These are phyloP conservation scores for Microbotryomycetes sp. DNA, from an alignment of 1,284 basidiomycete genomes.

Conservation along the genomic window DNA sequence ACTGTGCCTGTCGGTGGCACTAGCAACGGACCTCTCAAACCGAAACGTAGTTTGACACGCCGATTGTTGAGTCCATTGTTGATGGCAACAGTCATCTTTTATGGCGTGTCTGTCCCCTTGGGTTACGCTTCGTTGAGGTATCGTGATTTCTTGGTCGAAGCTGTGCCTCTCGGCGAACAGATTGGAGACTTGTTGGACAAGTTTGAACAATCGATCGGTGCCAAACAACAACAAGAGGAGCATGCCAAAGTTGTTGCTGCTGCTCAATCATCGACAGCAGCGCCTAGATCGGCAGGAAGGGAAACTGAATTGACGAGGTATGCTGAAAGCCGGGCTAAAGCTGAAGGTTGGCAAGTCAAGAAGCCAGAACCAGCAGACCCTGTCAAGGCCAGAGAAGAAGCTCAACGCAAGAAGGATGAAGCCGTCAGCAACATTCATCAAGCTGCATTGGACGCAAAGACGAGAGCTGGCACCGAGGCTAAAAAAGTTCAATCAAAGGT, in stretches of 20 bases:
- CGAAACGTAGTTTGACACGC: slow-evolving; percentile 33
- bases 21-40: not conserved
- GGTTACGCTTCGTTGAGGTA: slow-evolving; percentile 66
- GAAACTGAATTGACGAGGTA: slow-evolving; percentile 46
- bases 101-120: slow-evolving; percentile 66
- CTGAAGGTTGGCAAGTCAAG: slow-evolving; percentile 37
- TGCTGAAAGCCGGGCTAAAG: slow-evolving; percentile 47
- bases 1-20: not conserved
- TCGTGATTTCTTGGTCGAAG: slow-evolving; percentile 72
- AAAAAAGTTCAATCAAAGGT: slow-evolving; percentile 17
- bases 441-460: slow-evolving; percentile 17
- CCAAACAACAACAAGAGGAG: slow-evolving; percentile 57
- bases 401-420: slow-evolving; percentile 25
- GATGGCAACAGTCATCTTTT: slow-evolving; percentile 52
- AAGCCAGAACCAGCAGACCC: slow-evolving; percentile 40
- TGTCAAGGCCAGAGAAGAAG: slow-evolving; percentile 42
- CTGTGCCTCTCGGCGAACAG: slow-evolving; percentile 63
- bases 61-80: slow-evolving; percentile 45
- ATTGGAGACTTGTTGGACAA: slow-evolving; percentile 75
- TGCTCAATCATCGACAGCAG: slow-evolving; percentile 33
- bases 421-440: slow-evolving; percentile 25
- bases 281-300: slow-evolving; percentile 33
- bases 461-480: slow-evolving; percentile 10
- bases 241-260: slow-evolving; percentile 41
- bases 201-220: slow-evolving; percentile 58